Conservation (phyloP, 176 grass and related monocot genomes). For the Carex kokanica region DNA sequence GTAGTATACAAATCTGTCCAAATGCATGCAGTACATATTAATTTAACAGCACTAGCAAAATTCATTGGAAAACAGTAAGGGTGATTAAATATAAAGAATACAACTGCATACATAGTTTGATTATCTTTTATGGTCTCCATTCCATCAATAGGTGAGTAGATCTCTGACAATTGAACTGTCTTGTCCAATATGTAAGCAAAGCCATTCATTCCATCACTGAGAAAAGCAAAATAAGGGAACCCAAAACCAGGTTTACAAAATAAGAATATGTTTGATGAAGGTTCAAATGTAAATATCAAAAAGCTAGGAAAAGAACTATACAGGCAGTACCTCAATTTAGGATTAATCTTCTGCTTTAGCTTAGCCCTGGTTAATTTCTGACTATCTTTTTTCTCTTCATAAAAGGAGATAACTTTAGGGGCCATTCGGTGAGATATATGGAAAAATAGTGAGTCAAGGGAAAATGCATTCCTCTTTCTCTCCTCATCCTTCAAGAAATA, state of each 20-base stretch:
- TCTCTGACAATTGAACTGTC: conserved; percentile 25
- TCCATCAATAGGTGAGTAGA: conserved; percentile 39
- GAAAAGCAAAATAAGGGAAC: conserved; percentile 18
- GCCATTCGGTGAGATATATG: conserved; percentile 35
- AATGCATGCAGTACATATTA: conserved; percentile 6
- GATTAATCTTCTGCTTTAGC: conserved; percentile 35
- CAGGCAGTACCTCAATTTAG: conserved; percentile 36
- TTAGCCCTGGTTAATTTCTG: conserved; percentile 36
- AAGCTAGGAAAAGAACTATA: conserved; percentile 8
- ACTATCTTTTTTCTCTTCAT: conserved; percentile 34
- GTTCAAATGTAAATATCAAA: conserved; percentile 13
- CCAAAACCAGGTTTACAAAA: conserved; percentile 6
- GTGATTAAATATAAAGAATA: not conserved
- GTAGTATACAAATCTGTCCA: conserved; percentile 39
- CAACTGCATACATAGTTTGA: conserved; percentile 32
- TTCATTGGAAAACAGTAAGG: not conserved
- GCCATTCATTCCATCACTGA: conserved; percentile 47
- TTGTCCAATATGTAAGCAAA: conserved; percentile 40
- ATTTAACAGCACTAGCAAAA: conserved; percentile 4
- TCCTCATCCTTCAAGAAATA: conserved; percentile 39
- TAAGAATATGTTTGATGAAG: conserved; percentile 10
- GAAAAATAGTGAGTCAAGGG: conserved; percentile 34
- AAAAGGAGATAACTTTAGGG: conserved; percentile 30
- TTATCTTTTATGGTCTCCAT: conserved; percentile 39
- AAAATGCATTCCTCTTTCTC: conserved; percentile 28